Evolutionary conservation across 2,329 filamentous ascomycete species (phyloP), one percentile per base, ranked within the genome.

Genomic region (Hortaea sp.): DNA sequence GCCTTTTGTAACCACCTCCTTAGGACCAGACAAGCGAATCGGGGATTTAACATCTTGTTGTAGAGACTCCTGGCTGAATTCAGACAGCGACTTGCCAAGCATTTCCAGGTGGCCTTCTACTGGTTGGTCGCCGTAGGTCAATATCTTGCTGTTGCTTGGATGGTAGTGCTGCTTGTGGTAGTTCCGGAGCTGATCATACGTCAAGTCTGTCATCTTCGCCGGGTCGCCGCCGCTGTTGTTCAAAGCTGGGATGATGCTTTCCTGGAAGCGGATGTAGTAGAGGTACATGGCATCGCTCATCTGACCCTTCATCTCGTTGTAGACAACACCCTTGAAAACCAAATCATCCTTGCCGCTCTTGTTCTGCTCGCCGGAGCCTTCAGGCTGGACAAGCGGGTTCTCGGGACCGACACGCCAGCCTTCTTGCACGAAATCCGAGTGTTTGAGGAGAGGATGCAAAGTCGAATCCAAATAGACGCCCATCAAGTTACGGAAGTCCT

Each of bases 231-330:
- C 92, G 1, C 90, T 97, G 69, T 98, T 97, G 69, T 98, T 85
- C 64, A 98, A 84, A 34, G 84, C 84, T 0, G 92, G 92, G 62
- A 94, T 92, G 45, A 98, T 87, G 63, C 92, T 84, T 58, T 97
- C 88, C 62, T 94, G 88, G 67, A 94, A 98, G 44, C 84, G 79
- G 55, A 95, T 94, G 65, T 95, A 97, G 71, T 87, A 98, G 1
- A 97, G 73, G 60, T 98, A 98, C 55, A 88, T 88, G 5, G 90
- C 88, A 65, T 98, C 92, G 2, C 92, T 97, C 82, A 97, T 94
- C 63, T 95, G 89, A 0, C 92, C 92, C 69, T 98, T 98, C 92
- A 98, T 98, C 70, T 98, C 92, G 60, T 98, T 98, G 70, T 97
- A 97, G 1, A 97, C 90, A 1, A 97, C 92, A 28, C 90, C 90